Evolutionary conservation across 345 rosid species (phyloP).

Genomic region (Geranium rotundifolium): DNA sequence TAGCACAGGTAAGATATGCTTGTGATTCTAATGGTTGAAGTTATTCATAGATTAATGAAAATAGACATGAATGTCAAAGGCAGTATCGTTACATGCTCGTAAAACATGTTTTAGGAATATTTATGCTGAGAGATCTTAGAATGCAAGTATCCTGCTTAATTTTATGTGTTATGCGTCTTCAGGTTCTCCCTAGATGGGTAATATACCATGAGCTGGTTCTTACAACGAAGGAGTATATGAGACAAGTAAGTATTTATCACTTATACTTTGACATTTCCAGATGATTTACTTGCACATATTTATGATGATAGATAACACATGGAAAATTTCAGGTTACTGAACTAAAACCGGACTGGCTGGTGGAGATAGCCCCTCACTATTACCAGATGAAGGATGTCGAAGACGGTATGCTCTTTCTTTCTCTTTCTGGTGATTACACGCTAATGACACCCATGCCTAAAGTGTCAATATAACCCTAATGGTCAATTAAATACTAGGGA

Average conservation of each 20-base stretch:
- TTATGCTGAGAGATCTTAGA: not conserved
- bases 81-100: too few species aligned
- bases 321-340: constrained; percentile 59
- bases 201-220: constrained; percentile 84
- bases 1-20: constrained; percentile 53
- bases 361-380: constrained; percentile 92
- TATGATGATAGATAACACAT: constrained; percentile 11
- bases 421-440: constrained; percentile 5
- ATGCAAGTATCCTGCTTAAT: not conserved
- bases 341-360: constrained; percentile 96
- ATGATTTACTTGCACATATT: not conserved
- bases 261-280: not conserved
- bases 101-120: not conserved
- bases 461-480: not conserved
- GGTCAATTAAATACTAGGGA: not conserved
- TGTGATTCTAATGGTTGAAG: not conserved
- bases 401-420: constrained; percentile 47
- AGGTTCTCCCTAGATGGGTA: constrained; percentile 94
- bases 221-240: constrained; percentile 87
- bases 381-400: constrained; percentile 96
- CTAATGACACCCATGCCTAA: not conserved
- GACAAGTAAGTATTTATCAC: constrained; percentile 40
- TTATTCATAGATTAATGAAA: not conserved
- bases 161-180: constrained; percentile 8
- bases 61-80: too few species aligned